Conservation (phyloP, 164 flowering plant genomes). For the Houttuynia cordata region DNA sequence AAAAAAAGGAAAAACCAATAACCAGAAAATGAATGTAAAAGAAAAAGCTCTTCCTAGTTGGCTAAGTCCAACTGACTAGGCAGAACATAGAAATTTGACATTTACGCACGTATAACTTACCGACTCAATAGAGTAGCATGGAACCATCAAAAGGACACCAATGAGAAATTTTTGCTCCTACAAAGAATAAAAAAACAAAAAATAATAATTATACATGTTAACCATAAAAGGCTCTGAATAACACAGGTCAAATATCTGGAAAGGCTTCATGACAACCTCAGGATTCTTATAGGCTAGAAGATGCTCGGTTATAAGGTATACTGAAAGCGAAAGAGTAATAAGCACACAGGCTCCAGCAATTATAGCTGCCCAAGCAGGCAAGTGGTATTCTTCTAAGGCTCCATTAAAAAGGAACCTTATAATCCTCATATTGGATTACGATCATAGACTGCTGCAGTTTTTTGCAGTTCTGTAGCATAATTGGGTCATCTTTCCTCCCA, state of each 20-base stretch:
- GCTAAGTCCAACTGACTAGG: too few relatives aligned
- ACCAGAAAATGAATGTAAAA: too few relatives aligned
- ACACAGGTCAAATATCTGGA: not conserved
- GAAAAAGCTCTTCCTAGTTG: too few relatives aligned
- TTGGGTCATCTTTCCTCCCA: not conserved
- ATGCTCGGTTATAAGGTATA: conserved; percentile 62
- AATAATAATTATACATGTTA: not conserved
- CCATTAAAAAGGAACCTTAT: conserved; percentile 12
- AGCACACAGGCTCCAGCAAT: conserved; percentile 40
- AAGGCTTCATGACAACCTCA: conserved; percentile 55
- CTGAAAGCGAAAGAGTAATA: conserved; percentile 40
- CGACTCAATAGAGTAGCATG: conserved; percentile 88
- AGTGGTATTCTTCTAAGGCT: conserved; percentile 12
- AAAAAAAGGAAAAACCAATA: too few relatives aligned
- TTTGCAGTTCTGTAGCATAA: not conserved
- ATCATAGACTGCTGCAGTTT: not conserved
- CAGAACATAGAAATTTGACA: too few relatives aligned
- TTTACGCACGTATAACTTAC: too few relatives aligned
- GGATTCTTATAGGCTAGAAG: conserved; percentile 70
- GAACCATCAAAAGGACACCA: conserved; percentile 93
- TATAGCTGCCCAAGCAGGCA: conserved; percentile 52
- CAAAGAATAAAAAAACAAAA: conserved; percentile 2
- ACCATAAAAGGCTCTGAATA: not conserved
- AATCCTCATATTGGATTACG: conserved; percentile 22
- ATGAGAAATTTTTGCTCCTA: conserved; percentile 97